Base-by-base conservation (phyloP, 2,329 filamentous ascomycete genomes). In the Diaporthe helianthi region DNA sequence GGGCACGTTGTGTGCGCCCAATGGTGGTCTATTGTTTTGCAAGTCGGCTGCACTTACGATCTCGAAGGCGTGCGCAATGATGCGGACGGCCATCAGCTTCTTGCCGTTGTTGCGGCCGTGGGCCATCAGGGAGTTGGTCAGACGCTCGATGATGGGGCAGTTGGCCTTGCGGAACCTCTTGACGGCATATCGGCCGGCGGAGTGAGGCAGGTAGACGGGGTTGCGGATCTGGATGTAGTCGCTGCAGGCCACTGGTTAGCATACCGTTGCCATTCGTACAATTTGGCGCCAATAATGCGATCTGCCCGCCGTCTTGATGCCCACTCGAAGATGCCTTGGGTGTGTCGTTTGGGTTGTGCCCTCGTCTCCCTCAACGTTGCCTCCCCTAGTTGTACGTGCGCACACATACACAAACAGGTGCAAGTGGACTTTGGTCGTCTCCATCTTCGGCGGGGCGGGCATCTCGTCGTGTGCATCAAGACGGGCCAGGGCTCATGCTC, bases 101-200 rank as follows among this genome's bases (percentile, higher is more conserved):
- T 99, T 99, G 86, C 96, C 96, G 93, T 98, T 99, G 93, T 99
- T 99, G 87, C 96, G 96, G 86, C 96, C 96, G 92, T 99, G 97
- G 95, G 98, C 98, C 97, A 99, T 99, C 84, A 99, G 92, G 72
- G 96, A 98, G 93, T 99, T 99, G 90, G 96, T 99, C 79, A 99
- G 92, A 84, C 96, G 95, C 93, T 99, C 96, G 83, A 99, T 98
- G 91, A 99, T 98, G 80, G 96, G 96, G 93, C 96, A 99, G 90
- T 98, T 97, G 83, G 97, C 96, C 92, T 99, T 99, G 89, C 96
- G 93, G 93, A 99, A 99, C 83, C 97, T 92, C 94, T 99, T 99
- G 87, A 92, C 90, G 82, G 96, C 96, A 90, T 97, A 99, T 83
- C 94, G 93, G 83, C 96, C 96, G 81, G 97, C 96, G 76, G 94